Conservation (phyloP, 2,329 filamentous ascomycete genomes). For the Didymella glomerata region DNA sequence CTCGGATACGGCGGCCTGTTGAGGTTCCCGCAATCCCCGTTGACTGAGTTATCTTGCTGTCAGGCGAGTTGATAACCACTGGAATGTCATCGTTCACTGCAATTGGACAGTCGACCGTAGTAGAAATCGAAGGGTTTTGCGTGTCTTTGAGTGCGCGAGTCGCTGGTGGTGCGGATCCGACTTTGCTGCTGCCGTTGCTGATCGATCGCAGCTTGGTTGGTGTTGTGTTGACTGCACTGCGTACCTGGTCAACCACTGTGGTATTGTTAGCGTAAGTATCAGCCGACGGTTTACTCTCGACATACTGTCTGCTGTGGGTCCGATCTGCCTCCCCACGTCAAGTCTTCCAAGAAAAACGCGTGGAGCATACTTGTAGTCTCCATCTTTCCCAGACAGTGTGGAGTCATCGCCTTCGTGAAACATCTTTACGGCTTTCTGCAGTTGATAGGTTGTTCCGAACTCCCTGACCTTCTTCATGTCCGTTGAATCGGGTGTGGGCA, state of each 20-base stretch:
- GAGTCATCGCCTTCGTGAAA: conserved; percentile 23
- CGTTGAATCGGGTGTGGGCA: conserved; percentile 21
- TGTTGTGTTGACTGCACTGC: conserved; percentile 21
- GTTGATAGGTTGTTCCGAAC: conserved; percentile 7
- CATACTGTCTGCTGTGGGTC: neutral
- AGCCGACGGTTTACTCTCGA: neutral
- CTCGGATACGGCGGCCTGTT: neutral
- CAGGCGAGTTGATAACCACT: neutral
- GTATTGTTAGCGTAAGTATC: neutral
- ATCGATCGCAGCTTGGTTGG: conserved; percentile 17
- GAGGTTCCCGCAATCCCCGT: neutral
- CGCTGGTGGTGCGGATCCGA: neutral
- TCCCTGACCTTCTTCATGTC: conserved; percentile 13
- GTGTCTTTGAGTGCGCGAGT: neutral
- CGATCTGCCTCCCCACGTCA: neutral
- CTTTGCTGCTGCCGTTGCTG: neutral
- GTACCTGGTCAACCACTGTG: conserved; percentile 4
- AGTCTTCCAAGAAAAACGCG: conserved; percentile 33
- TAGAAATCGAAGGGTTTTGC: neutral
- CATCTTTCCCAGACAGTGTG: conserved; percentile 1
- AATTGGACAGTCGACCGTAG: neutral
- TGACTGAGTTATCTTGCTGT: neutral
- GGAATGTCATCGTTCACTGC: neutral
- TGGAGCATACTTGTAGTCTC: conserved; percentile 32
- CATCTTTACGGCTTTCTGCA: conserved; percentile 18